phyloP scores from a whole-genome alignment of 2,329 filamentous ascomycete genomes.

The Penicillium brasilianum region DNA sequence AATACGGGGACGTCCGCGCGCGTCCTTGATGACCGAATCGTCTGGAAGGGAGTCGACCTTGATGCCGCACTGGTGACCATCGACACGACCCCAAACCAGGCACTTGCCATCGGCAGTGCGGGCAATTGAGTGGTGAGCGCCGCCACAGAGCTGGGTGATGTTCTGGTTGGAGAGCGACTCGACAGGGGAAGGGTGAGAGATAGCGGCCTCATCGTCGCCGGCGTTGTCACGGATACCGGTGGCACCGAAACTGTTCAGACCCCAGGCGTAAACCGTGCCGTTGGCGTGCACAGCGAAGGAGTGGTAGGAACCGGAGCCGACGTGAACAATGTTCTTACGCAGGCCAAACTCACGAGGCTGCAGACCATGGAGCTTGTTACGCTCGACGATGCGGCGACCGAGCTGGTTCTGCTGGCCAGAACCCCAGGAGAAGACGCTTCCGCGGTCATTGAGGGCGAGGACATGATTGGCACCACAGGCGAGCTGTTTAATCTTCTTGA shows the following conservation, averaged over 20 bases:
- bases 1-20: constrained; percentile 70
- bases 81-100: constrained; percentile 65
- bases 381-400: constrained; percentile 66
- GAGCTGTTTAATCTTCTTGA: constrained; percentile 61
- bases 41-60: constrained; percentile 61
- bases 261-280: constrained; percentile 78
- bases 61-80: constrained; percentile 65
- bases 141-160: constrained; percentile 73
- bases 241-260: constrained; percentile 85
- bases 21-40: constrained; percentile 67
- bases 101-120: constrained; percentile 60
- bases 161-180: constrained; percentile 65
- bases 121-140: constrained; percentile 74
- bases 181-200: constrained; percentile 73
- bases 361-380: constrained; percentile 60
- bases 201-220: constrained; percentile 71
- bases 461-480: constrained; percentile 63
- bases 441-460: constrained; percentile 62
- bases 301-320: constrained; percentile 78
- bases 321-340: constrained; percentile 62
- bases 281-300: constrained; percentile 74
- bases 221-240: constrained; percentile 69
- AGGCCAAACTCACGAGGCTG: constrained; percentile 63
- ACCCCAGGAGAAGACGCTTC: constrained; percentile 68
- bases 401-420: constrained; percentile 72